Base-by-base conservation (phyloP, 2,329 filamentous ascomycete genomes). In the Alternaria ethzedia region DNA sequence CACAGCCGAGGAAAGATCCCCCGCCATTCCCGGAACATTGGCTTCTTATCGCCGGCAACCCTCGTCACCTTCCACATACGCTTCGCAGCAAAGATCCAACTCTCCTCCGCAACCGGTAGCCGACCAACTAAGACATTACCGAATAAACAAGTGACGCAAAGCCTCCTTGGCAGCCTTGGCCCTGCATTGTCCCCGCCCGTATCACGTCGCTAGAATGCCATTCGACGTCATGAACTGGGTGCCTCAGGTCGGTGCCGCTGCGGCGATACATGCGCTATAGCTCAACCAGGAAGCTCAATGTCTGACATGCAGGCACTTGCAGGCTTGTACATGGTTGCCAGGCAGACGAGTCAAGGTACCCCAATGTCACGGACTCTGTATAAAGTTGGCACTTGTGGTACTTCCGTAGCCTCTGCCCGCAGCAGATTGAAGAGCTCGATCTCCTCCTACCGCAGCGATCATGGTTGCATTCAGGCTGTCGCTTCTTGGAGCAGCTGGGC, bases 251-350 rank as follows among this genome's bases (percentile, higher is more conserved):
- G 41, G 56, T 60, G 64, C 61, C 17, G 59, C 67, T 66, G 66
- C 59, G 57, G 30, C 28, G 20, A 54, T 28, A 54, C 36, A 44
- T 30, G 57, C 67, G 64, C 65, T 71, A 73, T 59, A 41, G 61
- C 66, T 62, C 21, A 71, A 70, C 26, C 49, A 74, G 73, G 74
- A 70, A 76, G 73, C 68, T 75, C 70, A 30, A 13, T 65, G 55
- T 23, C 32, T 17, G 41, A 25, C 41, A 64, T 61, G 47, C n/a
- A 44, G 15, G 23, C 36, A n/a, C 30, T 11, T 30, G 28, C 45
- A 46, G 17, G 12, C 20, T 46, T 10, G 28, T 36, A 51, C 49
- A 13, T 41, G 26, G 12, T 17, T 4, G 28, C 23, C 8, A n/a
- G 26, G 21, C 51, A 20, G 30, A 23, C 56, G 30, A 32, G 25